Evolutionary conservation across 371 early-diverging fungal genomes (phyloP).

Genomic region (Furculomyces boomerangus): DNA sequence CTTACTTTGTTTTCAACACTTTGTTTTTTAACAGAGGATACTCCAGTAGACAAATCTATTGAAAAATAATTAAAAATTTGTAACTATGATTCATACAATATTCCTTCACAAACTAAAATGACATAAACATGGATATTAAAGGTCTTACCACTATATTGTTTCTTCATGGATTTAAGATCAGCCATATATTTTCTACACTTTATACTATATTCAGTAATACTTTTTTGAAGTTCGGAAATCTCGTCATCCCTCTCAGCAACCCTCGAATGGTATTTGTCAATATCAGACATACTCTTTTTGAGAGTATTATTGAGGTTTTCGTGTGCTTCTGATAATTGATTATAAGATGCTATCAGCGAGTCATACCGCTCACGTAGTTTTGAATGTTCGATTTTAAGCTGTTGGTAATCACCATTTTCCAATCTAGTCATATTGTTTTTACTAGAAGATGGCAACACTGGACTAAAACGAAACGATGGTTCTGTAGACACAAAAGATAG

Average conservation of each 20-base stretch:
- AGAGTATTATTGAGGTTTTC: background rate
- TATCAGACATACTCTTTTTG: background rate
- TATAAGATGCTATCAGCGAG: background rate
- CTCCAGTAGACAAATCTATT: background rate
- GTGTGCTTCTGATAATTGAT: background rate
- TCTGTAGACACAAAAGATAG: too few species aligned
- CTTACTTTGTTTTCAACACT: background rate
- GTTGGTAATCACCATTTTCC: background rate
- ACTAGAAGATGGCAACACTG: too few species aligned
- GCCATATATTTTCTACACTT: background rate
- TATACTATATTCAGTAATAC: background rate
- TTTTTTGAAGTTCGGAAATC: background rate
- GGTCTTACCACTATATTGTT: background rate
- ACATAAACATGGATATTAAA: background rate
- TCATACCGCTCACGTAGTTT: background rate
- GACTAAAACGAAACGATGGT: too few species aligned
- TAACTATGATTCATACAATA: background rate
- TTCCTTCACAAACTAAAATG: background rate
- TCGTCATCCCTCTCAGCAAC: constrained; percentile 1
- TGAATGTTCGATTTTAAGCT: background rate
- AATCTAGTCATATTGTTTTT: too few species aligned
- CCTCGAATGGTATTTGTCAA: constrained; percentile 1
- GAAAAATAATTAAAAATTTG: background rate
- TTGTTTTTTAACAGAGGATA: background rate
- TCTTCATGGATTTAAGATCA: background rate